Percentiles rank a stretch among this genome's conserved stretches.
phyloP scores from a whole-genome alignment of 306 rosid genomes.

The Pueraria montana region DNA sequence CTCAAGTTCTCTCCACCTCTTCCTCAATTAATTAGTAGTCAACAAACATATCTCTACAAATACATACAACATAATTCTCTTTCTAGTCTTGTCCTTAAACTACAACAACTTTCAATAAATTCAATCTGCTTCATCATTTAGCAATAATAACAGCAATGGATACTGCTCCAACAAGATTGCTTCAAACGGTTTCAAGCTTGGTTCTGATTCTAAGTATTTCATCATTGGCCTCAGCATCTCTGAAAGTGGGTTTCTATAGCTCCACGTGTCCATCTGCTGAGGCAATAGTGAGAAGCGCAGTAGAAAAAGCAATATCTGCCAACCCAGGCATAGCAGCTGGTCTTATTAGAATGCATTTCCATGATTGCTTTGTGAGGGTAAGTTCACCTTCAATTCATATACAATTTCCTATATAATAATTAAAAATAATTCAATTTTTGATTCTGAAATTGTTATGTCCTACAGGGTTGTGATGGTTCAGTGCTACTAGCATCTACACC shows the following conservation, averaged over 20 bases:
- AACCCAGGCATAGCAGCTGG: conserved; percentile 45
- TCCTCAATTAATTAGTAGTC: neutral
- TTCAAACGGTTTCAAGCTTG: neutral
- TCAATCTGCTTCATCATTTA: neutral
- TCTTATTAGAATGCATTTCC: conserved; percentile 44
- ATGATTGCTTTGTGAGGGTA: conserved; percentile 48
- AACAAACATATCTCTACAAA: neutral
- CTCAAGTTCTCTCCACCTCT: neutral
- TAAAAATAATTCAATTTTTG: neutral
- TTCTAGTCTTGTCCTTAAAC: neutral
- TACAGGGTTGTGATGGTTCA: neutral
- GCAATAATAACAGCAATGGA: neutral
- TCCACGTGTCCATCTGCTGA: conserved; percentile 44
- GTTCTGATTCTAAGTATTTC: conserved; percentile 16
- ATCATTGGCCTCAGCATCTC: conserved; percentile 30
- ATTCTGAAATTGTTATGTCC: neutral
- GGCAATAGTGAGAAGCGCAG: conserved; percentile 26
- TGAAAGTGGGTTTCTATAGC: conserved; percentile 39
- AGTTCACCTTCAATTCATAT: neutral
- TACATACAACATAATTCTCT: neutral
- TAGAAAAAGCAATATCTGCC: conserved; percentile 35
- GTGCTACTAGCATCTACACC: neutral
- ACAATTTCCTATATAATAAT: neutral
- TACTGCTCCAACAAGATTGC: neutral
- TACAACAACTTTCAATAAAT: neutral